Evolutionary conservation across 139 green algal species (phyloP), one percentile per base, ranked within the genome.

Genomic region (Diplosphaera chodatii): DNA sequence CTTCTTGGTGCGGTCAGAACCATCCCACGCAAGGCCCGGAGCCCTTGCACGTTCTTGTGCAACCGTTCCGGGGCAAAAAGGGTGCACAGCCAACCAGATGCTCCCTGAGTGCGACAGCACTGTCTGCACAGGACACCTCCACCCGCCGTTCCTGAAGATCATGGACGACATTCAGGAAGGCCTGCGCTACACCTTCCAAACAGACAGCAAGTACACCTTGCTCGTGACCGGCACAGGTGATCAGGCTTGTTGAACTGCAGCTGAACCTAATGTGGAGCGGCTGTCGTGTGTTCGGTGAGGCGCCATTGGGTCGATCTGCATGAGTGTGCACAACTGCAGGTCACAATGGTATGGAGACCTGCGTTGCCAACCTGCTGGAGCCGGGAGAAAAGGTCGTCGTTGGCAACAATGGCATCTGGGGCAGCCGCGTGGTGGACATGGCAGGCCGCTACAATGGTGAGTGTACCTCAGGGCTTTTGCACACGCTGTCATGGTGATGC

Each of bases 61-160:
- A n/a, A n/a, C n/a, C n/a, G n/a, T n/a, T n/a, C n/a, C n/a, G n/a
- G n/a, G n/a, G n/a, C n/a, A n/a, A n/a, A n/a, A n/a, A n/a, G n/a
- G n/a, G n/a, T n/a, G n/a, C n/a, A n/a, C n/a, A n/a, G n/a, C n/a
- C n/a, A n/a, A n/a, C n/a, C n/a, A n/a, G n/a, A n/a, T n/a, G n/a
- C n/a, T n/a, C n/a, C n/a, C n/a, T n/a, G n/a, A n/a, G n/a, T n/a
- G n/a, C n/a, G n/a, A n/a, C n/a, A n/a, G n/a, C n/a, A n/a, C n/a
- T n/a, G n/a, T n/a, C n/a, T n/a, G 65, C 65, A 55, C 65, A 56
- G 32, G 68, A 8, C 59, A 74, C 72, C 83, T 81, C 74, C 92
- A 97, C 78, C 93, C 91, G 1, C 93, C 94, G 4, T 96, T 98
- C 80, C 75, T 98, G 55, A 90, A 92, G 70, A 94, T 96, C 72